A percentile compares a stretch with the other conserved stretches of the same genome.
Evolutionary conservation across 768 basidiomycete genomes (phyloP).

Genomic region (Collybiopsis luxurians): DNA sequence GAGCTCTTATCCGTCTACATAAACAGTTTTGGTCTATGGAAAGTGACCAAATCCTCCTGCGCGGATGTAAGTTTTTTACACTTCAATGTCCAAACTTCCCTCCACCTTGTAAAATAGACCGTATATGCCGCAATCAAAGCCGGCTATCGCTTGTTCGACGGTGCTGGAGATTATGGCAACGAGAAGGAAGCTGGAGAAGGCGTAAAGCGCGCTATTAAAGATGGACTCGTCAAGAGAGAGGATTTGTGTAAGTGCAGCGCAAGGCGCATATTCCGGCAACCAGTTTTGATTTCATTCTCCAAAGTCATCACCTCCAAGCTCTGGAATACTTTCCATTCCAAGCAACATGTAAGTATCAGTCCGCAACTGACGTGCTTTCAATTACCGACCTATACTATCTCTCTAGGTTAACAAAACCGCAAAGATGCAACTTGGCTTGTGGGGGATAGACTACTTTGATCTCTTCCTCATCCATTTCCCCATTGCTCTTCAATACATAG

Average conservation of each 20-base stretch:
- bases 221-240: constrained; percentile 84
- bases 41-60: constrained; percentile 59
- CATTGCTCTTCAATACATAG: constrained; percentile 76
- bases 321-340: constrained; percentile 89
- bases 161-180: constrained; percentile 86
- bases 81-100: no score
- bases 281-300: background rate
- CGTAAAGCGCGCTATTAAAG: constrained; percentile 70
- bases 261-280: background rate
- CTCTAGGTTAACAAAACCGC: constrained; percentile 49
- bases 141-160: constrained; percentile 85
- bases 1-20: background rate
- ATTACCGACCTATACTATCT: no score
- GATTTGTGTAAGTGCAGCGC: constrained; percentile 67
- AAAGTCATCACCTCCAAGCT: constrained; percentile 84
- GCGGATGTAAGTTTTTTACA: constrained; percentile 51
- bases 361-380: no score
- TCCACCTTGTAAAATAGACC: constrained; percentile 44
- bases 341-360: constrained; percentile 66
- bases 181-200: constrained; percentile 85
- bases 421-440: constrained; percentile 68
- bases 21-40: constrained; percentile 67
- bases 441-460: constrained; percentile 86
- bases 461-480: constrained; percentile 87
- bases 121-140: constrained; percentile 85